phyloP scores from a whole-genome alignment of 495 filamentous ascomycete genomes.

The Talaromyces trachyspermus region DNA sequence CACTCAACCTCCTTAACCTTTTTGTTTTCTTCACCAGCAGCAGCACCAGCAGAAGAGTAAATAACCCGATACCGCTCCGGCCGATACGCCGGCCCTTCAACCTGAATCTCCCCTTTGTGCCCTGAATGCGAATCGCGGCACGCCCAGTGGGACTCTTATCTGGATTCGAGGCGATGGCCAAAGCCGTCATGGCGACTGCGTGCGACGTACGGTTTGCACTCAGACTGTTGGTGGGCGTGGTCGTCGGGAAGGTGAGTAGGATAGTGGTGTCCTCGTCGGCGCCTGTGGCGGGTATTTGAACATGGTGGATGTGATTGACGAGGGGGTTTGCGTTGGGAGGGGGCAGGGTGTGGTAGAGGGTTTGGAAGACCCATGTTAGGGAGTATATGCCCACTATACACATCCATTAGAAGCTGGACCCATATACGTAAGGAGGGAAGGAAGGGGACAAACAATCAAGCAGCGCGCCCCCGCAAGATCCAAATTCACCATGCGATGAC shows the following conservation, averaged over 20 bases:
- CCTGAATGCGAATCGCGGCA: constrained; percentile 74
- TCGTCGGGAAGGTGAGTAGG: constrained; percentile 67
- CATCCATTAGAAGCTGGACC: constrained; percentile 2
- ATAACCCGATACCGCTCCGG: constrained; percentile 59
- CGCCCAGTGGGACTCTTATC: constrained; percentile 54
- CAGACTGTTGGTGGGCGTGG: constrained; percentile 37
- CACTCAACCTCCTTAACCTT: constrained; percentile 52
- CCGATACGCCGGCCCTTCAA: constrained; percentile 64
- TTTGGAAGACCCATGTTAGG: constrained; percentile 90
- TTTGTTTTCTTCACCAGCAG: not conserved
- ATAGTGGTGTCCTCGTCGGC: constrained; percentile 79
- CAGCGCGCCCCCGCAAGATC: constrained; percentile 81
- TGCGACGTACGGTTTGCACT: constrained; percentile 39
- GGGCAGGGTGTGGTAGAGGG: constrained; percentile 74
- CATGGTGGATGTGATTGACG: constrained; percentile 54
- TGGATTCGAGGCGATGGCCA: constrained; percentile 62
- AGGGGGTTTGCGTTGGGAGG: constrained; percentile 45
- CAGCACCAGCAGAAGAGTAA: no score
- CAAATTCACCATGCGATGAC: constrained; percentile 78
- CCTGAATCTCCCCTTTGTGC: constrained; percentile 82
- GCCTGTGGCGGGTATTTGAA: constrained; percentile 72
- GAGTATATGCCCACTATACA: constrained; percentile 72
- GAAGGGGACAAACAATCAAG: constrained; percentile 52
- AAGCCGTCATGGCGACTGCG: constrained; percentile 71
- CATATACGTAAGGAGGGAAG: not conserved